Conservation (phyloP, 352 stramenopile species). For the Phytopythium boreale region DNA sequence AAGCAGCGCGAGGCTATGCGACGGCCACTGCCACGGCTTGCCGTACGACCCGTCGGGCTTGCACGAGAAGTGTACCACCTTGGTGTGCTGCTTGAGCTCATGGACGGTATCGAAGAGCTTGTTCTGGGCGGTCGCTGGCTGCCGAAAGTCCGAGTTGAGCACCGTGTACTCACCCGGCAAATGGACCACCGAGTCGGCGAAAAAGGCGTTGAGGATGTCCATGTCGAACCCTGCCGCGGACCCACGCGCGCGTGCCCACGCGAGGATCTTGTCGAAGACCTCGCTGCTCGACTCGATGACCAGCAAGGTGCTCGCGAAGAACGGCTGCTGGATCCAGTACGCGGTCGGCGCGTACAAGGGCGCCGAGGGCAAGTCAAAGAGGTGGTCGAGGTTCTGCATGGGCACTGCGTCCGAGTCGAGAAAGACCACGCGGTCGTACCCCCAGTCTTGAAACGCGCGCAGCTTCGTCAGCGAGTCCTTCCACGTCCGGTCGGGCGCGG, state of each 20-base stretch:
- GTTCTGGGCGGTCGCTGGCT: conserved; percentile 4
- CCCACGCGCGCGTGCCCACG: conserved; percentile 4
- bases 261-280: not conserved
- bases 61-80: conserved; percentile 15
- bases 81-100: conserved; percentile 8
- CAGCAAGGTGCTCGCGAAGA: not conserved
- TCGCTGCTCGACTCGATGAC: conserved; percentile 2
- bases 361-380: not conserved
- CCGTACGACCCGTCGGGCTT: conserved; percentile 12
- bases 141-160: conserved; percentile 31
- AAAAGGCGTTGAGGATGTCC: conserved; percentile 29
- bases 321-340: conserved; percentile 22
- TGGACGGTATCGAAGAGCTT: conserved; percentile 9
- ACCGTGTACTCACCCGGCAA: conserved; percentile 23
- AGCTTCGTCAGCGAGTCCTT: conserved; percentile 28
- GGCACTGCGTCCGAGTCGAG: conserved; percentile 30
- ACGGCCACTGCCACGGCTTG: conserved; percentile 13
- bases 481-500: conserved; percentile 14
- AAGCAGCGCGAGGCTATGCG: conserved; percentile 1
- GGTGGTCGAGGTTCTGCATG: conserved; percentile 3
- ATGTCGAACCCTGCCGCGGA: conserved; percentile 20
- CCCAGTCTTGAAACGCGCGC: conserved; percentile 27
- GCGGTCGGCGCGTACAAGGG: conserved; percentile 1
- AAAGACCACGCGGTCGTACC: conserved; percentile 32
- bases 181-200: conserved; percentile 11